Percentiles rank a stretch among this genome's conserved stretches.
Conservation (phyloP, 192 early-diverging fungal species). For the Kappamyces sp. region DNA sequence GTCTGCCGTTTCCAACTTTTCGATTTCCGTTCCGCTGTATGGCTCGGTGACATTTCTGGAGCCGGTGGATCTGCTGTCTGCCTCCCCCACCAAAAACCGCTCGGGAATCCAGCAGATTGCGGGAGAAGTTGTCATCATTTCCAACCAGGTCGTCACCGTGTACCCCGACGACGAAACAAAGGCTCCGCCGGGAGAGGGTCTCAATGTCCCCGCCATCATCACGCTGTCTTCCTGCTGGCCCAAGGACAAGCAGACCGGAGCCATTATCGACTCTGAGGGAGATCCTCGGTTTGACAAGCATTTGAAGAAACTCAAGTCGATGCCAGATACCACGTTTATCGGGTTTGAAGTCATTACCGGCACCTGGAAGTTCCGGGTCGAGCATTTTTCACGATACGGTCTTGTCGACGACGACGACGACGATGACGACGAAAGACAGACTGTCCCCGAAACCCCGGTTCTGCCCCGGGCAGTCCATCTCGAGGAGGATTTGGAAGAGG, state of each 20-base stretch:
- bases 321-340: constrained; percentile 74
- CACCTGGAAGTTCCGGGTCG: constrained; percentile 86
- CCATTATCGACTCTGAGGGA: constrained; percentile 55
- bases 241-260: constrained; percentile 66
- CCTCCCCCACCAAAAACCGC: constrained; percentile 38
- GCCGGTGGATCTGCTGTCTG: constrained; percentile 74
- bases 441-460: neutral
- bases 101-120: constrained; percentile 59
- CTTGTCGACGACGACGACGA: constrained; percentile 63
- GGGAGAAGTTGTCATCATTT: constrained; percentile 73
- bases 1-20: constrained; percentile 65
- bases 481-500: constrained; percentile 6
- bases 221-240: constrained; percentile 78
- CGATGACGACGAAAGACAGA: constrained; percentile 42
- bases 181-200: constrained; percentile 72
- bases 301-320: constrained; percentile 58
- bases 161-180: constrained; percentile 78
- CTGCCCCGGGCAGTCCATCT: neutral
- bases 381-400: constrained; percentile 78
- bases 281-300: constrained; percentile 67
- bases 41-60: constrained; percentile 73
- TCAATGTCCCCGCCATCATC: constrained; percentile 83
- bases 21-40: constrained; percentile 56
- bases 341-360: constrained; percentile 66
- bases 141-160: constrained; percentile 61